Base-by-base conservation (phyloP, 345 rosid genomes). In the Geranium rotundifolium region DNA sequence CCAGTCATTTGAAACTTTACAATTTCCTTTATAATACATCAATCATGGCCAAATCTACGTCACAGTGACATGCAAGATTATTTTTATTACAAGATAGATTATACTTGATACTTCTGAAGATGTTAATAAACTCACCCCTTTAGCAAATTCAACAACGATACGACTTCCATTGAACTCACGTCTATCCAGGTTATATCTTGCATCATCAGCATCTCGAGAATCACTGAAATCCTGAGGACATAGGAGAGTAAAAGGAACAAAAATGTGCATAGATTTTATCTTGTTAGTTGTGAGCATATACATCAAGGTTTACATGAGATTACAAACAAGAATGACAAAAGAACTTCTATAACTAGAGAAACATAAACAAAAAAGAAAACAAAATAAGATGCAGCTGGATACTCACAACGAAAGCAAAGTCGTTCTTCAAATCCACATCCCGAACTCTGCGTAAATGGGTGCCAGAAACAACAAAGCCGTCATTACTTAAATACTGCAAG, bases 401-500 rank as follows among this genome's bases (percentile, higher is more conserved):
- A 41, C 50, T 41, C 89, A 92, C 98, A 81, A 92, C 95, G 81
- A 92, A 92, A 71, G 98, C 96, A 57, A 81, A 92, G 81, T 92
- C 96, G 58, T 90, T 95, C 98, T 91, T 91, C 96, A 91, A 85
- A 84, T 91, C 98, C 91, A 91, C 96, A 78, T 87, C 89, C 58
- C 96, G 95, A 63, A 89, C 79, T 92, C 98, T 92, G 96, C 82
- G 93, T 71, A 87, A 91, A 89, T 69, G 79, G 87, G 82, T 85
- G 81, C 88, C 95, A 92, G 84, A 92, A 89, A 92, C 78, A 92
- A 82, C 82, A 91, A 89, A 95, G 95, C 92, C 98, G 85, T 87
- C 96, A 80, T 41, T 41, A 41, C 14, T 41, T 78, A 83, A 87
- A 85, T 80, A 80, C 90, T 88, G 91, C 69, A 88, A 79, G 87